Evolutionary conservation across 1,284 basidiomycete species (phyloP), one percentile per base, ranked within the genome.

Genomic region (Testicularia cyperi): DNA sequence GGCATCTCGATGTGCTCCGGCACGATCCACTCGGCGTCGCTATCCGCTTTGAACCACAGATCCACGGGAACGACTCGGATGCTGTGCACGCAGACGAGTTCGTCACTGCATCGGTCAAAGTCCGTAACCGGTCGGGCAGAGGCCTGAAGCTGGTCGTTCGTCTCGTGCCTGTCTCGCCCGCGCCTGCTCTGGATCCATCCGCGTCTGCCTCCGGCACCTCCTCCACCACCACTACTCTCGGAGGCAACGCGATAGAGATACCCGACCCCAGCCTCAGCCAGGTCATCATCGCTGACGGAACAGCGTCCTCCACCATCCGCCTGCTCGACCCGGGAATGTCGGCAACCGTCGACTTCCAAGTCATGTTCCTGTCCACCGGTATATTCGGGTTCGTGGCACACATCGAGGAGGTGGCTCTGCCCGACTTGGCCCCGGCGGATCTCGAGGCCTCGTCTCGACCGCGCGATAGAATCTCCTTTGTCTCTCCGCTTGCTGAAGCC

Each of bases 141-240:
- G 12, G 31, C 2, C 33, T 66, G 22, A 25, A 48, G 0, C 56
- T 63, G 10, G 25, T 56, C 23, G 44, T 60, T 10, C 44, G 63
- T 0, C 44, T 70, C 10, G 53, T 65, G 1, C 47, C 65, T 5
- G 42, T 46, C 8, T 22, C 47, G 1, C 38, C 42, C 7, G 25
- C 24, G 6, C 12, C 5, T 8, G 36, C 16, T 5, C 22, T 5
- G 1, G n/a, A 21, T 4, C 44, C 47, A 22, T 9, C 36, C 10
- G 28, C 21, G 14, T n/a, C n/a, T n/a, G n/a, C n/a, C 23, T 56
- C 30, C 19, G 41, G 5, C 46, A 47, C 9, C 26, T 22, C 7
- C 30, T 8, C 8, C 30, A 8, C 18, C 9, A n/a, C n/a, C n/a
- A n/a, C n/a, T n/a, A n/a, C n/a, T n/a, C n/a, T n/a, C n/a, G n/a